These are phyloP conservation scores for Citrus unshiu DNA, from an alignment of 345 rosid genomes.

Conservation along the genomic window DNA sequence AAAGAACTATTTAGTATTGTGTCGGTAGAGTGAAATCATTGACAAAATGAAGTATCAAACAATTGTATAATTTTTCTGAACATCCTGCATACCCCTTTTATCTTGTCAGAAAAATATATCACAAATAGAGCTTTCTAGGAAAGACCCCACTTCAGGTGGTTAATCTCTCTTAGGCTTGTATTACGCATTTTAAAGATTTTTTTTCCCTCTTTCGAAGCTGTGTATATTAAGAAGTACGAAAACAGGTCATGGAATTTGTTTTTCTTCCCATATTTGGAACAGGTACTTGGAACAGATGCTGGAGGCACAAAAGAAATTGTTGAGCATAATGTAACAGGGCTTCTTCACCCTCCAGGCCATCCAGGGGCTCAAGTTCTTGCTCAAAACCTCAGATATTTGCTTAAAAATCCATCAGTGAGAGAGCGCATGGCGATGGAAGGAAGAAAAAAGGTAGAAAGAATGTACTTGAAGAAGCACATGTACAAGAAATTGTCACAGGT, in stretches of 20 bases:
- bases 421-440: slow-evolving; percentile 62
- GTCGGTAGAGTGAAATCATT: neutral
- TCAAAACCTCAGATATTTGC: slow-evolving; percentile 48
- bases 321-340: slow-evolving; percentile 72
- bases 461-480: slow-evolving; percentile 88
- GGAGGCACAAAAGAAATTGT: slow-evolving; percentile 94
- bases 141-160: neutral
- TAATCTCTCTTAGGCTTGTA: neutral
- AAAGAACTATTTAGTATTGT: neutral
- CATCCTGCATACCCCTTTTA: neutral
- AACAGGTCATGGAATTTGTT: neutral
- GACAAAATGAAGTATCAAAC: neutral
- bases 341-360: slow-evolving; percentile 71
- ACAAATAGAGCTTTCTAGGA: neutral
- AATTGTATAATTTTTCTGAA: neutral
- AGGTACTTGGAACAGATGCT: slow-evolving; percentile 90
- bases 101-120: neutral
- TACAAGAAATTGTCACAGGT: slow-evolving; percentile 72
- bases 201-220: neutral
- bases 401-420: slow-evolving; percentile 48
- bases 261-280: slow-evolving; percentile 5
- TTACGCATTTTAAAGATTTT: neutral
- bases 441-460: slow-evolving; percentile 52
- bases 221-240: too few species aligned
- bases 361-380: slow-evolving; percentile 54